Evolutionary conservation across 352 stramenopile species (phyloP).

Genomic region (Aphanomyces euteiches): DNA sequence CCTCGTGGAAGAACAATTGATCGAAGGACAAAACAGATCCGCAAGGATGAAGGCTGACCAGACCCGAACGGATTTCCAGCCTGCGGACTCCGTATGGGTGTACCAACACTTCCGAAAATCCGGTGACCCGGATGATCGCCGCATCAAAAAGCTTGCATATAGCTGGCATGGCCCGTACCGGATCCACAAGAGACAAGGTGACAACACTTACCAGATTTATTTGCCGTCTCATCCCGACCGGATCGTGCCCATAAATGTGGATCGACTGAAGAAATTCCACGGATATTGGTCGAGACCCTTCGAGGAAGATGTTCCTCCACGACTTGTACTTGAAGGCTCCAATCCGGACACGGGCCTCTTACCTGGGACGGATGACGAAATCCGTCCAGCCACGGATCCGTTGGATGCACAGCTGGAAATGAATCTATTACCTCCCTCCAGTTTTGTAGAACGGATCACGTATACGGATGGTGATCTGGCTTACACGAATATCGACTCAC

Average conservation of each 20-base stretch:
- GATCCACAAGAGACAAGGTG: background rate
- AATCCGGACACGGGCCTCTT: no score
- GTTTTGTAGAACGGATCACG: no score
- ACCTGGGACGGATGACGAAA: no score
- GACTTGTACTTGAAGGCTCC: no score
- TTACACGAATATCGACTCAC: no score
- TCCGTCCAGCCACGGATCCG: no score
- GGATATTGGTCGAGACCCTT: background rate
- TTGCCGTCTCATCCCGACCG: background rate
- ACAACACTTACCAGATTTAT: background rate
- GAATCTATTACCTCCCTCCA: no score
- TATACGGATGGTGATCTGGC: no score
- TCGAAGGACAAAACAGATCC: background rate
- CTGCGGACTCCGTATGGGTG: slow-evolving; percentile 5
- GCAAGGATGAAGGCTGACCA: background rate
- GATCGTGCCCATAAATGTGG: background rate
- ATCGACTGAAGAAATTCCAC: background rate
- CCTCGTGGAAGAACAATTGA: background rate
- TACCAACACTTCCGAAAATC: slow-evolving; percentile 1
- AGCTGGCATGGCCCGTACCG: background rate
- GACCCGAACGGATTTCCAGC: background rate
- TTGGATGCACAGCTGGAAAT: no score
- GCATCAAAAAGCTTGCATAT: background rate
- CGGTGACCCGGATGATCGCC: background rate
- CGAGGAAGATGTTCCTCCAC: background rate